These are phyloP conservation scores for Polyporus arcularius DNA, from an alignment of 768 basidiomycete genomes.

Conservation along the genomic window DNA sequence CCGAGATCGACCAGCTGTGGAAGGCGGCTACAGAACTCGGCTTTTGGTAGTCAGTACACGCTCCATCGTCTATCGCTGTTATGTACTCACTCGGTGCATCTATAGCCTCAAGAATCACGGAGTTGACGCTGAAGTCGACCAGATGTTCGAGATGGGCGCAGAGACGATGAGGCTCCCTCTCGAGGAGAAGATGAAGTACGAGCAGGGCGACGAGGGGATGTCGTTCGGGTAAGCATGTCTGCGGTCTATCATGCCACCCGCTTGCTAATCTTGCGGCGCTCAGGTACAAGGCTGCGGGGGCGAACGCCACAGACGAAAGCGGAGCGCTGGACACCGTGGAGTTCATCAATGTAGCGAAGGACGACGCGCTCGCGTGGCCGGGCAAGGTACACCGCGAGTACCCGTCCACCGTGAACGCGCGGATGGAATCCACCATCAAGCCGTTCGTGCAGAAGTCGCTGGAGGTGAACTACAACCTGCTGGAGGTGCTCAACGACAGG, in stretches of 20 bases:
- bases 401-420: slow-evolving; percentile 31
- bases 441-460: slow-evolving; percentile 33
- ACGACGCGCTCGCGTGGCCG: slow-evolving; percentile 40
- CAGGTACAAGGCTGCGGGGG: slow-evolving; percentile 35
- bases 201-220: slow-evolving; percentile 43
- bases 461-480: slow-evolving; percentile 31
- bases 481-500: slow-evolving; percentile 31
- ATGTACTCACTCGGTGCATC: background rate
- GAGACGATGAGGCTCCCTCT: slow-evolving; percentile 42
- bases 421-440: slow-evolving; percentile 29
- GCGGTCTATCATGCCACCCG: background rate
- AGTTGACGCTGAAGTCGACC: slow-evolving; percentile 35
- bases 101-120: slow-evolving; percentile 33
- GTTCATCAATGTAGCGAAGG: slow-evolving; percentile 38
- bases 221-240: slow-evolving; percentile 37
- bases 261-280: background rate
- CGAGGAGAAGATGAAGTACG: slow-evolving; percentile 44
- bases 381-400: slow-evolving; percentile 32
- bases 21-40: slow-evolving; percentile 50
- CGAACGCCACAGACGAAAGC: slow-evolving; percentile 34
- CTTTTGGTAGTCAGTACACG: slow-evolving; percentile 51
- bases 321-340: slow-evolving; percentile 35
- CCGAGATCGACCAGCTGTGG: slow-evolving; percentile 46
- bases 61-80: background rate
- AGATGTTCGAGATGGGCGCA: slow-evolving; percentile 46